Percentiles rank a stretch among this genome's conserved stretches.
phyloP scores from a whole-genome alignment of 306 rosid genomes.

The Vigna reflexopilosa region DNA sequence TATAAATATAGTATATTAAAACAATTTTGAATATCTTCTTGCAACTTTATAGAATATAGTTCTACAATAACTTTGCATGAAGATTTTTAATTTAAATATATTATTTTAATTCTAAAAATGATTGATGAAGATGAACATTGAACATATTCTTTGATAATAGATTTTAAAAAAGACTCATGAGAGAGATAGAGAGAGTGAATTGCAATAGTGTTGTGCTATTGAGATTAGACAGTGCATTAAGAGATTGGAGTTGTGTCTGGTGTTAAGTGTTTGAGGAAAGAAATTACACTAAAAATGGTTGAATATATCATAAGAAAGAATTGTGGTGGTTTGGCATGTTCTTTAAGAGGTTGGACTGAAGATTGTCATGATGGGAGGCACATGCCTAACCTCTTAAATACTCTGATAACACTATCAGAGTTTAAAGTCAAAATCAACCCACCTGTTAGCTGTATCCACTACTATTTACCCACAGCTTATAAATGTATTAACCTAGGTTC shows the following conservation, averaged over 20 bases:
- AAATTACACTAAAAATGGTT: neutral
- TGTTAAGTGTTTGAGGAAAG: neutral
- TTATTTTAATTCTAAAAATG: no score
- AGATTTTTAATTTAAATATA: no score
- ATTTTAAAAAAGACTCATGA: no score
- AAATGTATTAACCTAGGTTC: neutral
- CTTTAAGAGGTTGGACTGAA: slow-evolving; percentile 1
- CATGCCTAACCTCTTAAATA: slow-evolving; percentile 14
- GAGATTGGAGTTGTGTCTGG: neutral
- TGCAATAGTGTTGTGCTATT: neutral
- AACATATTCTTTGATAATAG: no score
- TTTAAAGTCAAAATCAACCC: slow-evolving; percentile 15
- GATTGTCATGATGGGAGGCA: neutral
- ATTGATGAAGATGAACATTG: no score
- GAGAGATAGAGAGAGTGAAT: neutral
- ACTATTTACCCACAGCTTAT: neutral
- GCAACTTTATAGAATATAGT: no score
- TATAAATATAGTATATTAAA: no score
- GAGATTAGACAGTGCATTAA: neutral
- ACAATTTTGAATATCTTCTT: no score
- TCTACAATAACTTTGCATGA: no score
- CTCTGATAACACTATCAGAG: neutral
- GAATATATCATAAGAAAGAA: neutral
- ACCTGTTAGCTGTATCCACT: neutral
- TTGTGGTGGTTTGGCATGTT: neutral